phyloP scores from a whole-genome alignment of 2,329 filamentous ascomycete species.

The Botrytis paeoniae region DNA sequence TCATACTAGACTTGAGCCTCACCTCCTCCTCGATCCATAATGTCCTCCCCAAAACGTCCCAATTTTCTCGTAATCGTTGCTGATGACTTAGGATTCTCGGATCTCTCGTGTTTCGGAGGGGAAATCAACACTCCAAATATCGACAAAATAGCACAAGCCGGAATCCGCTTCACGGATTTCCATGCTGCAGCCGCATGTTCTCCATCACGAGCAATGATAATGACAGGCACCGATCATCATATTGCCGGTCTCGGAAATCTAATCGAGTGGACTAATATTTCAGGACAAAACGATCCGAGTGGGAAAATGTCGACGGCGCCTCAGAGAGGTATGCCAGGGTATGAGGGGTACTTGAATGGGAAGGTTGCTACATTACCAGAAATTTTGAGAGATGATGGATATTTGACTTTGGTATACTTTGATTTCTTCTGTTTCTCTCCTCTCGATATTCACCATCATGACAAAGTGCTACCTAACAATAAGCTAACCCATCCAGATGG shows the following conservation, averaged over 20 bases:
- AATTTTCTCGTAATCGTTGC: conserved; percentile 48
- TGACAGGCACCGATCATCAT: conserved; percentile 56
- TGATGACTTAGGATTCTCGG: conserved; percentile 38
- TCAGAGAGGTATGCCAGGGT: conserved; percentile 48
- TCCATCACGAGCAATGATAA: conserved; percentile 48
- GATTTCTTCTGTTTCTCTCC: background rate
- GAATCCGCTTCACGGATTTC: conserved; percentile 56
- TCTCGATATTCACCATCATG: background rate
- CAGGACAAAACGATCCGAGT: conserved; percentile 23
- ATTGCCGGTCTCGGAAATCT: conserved; percentile 43
- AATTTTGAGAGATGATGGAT: conserved; percentile 51
- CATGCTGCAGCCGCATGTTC: conserved; percentile 56
- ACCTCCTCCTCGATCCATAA: background rate
- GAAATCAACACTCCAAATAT: conserved; percentile 59
- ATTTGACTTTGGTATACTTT: conserved; percentile 48
- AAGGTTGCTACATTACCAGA: conserved; percentile 49
- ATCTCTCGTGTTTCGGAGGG: conserved; percentile 51
- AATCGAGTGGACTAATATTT: conserved; percentile 37
- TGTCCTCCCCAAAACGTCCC: conserved; percentile 20
- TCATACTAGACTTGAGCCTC: background rate
- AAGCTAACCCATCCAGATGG: background rate
- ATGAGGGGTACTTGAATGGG: conserved; percentile 55
- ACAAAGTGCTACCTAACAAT: fast-evolving
- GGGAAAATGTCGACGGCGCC: conserved; percentile 37
- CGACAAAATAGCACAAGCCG: conserved; percentile 48